A percentile compares a stretch with the other conserved stretches of the same genome.
Conservation (phyloP, 192 early-diverging fungal genomes). For the Rhizophagus prolifer region DNA sequence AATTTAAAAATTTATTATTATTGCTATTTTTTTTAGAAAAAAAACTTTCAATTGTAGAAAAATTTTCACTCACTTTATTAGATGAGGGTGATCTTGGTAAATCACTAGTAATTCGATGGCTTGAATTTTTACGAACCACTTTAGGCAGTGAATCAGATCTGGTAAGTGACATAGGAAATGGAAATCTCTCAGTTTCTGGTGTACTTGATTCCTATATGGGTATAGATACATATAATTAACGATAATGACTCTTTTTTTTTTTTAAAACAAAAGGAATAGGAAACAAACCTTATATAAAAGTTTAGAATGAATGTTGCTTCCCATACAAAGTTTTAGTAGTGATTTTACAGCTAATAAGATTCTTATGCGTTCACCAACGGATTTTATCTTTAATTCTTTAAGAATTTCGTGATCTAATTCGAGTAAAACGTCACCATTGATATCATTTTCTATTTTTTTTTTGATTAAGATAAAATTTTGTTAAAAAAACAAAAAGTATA, state of each 20-base stretch:
- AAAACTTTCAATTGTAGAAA: too few species aligned
- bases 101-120: not conserved
- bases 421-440: slow-evolving; percentile 79
- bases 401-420: slow-evolving; percentile 83
- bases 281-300: not conserved
- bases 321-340: slow-evolving; percentile 61
- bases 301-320: slow-evolving; percentile 13
- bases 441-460: slow-evolving; percentile 59
- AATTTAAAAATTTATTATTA: not conserved
- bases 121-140: not conserved
- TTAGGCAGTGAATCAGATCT: slow-evolving; percentile 14
- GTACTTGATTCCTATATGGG: not conserved
- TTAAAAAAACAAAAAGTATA: not conserved
- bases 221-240: not conserved
- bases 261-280: not conserved
- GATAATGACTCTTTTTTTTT: not conserved
- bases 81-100: not conserved
- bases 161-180: slow-evolving; percentile 4
- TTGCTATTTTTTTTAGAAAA: too few species aligned
- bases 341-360: slow-evolving; percentile 76
- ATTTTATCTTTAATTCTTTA: slow-evolving; percentile 77
- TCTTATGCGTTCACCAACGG: slow-evolving; percentile 81
- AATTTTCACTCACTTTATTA: not conserved
- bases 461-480: too few species aligned
- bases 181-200: slow-evolving; percentile 8